phyloP scores from a whole-genome alignment of 768 basidiomycete species.

The Auriscalpium microsporum region DNA sequence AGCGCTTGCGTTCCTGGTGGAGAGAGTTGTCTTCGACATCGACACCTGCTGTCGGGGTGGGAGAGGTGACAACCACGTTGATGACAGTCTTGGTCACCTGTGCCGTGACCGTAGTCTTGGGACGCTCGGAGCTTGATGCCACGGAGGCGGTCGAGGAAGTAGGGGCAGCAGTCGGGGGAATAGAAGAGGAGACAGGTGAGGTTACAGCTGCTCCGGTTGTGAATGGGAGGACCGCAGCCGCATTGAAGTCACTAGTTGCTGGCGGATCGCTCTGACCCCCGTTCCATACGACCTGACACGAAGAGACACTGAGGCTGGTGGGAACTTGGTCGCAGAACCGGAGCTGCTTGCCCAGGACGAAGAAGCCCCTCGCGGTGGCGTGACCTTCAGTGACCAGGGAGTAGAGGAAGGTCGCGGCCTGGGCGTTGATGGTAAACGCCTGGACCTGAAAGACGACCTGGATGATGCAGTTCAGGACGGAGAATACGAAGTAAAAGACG shows the following conservation, averaged over 20 bases:
- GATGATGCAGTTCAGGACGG: slow-evolving; percentile 53
- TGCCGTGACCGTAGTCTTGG: neutral
- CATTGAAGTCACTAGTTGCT: slow-evolving; percentile 13
- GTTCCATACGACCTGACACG: slow-evolving; percentile 53
- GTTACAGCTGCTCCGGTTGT: neutral
- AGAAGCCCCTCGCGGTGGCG: slow-evolving; percentile 40
- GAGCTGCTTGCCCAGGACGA: slow-evolving; percentile 43
- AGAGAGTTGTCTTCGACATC: no score
- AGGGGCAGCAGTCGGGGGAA: slow-evolving; percentile 2
- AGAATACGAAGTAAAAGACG: slow-evolving; percentile 57
- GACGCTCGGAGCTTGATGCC: neutral
- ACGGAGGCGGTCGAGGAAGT: slow-evolving; percentile 4
- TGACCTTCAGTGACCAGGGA: slow-evolving; percentile 43
- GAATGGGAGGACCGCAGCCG: slow-evolving; percentile 1
- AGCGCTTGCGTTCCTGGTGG: neutral
- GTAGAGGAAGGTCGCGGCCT: slow-evolving; percentile 45
- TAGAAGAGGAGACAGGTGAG: slow-evolving; percentile 2
- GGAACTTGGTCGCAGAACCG: slow-evolving; percentile 53
- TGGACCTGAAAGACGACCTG: slow-evolving; percentile 63
- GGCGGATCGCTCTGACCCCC: slow-evolving; percentile 18
- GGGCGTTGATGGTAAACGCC: slow-evolving; percentile 56
- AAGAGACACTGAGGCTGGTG: slow-evolving; percentile 17
- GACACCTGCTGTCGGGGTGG: neutral
- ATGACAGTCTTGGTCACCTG: neutral
- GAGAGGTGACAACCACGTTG: neutral